phyloP scores from a whole-genome alignment of 139 green algal genomes.

The Coccomyxa sp. region DNA sequence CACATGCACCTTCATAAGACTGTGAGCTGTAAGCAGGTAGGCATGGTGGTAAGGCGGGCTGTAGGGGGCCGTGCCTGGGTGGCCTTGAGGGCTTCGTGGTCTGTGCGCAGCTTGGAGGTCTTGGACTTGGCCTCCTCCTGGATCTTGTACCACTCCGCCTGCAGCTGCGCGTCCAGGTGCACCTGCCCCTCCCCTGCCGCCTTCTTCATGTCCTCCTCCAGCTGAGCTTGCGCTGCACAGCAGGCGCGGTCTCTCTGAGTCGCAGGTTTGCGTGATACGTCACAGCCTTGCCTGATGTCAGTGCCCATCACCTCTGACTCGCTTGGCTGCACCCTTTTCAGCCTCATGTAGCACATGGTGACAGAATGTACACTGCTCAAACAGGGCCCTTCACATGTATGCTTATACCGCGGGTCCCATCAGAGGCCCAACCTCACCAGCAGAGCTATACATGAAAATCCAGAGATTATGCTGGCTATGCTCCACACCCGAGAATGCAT shows the following conservation, averaged over 20 bases:
- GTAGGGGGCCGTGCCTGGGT: background rate
- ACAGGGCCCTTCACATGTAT: background rate
- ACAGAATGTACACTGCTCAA: background rate
- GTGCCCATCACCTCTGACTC: too few relatives aligned
- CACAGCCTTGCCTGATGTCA: too few relatives aligned
- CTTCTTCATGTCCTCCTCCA: constrained; percentile 17
- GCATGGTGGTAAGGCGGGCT: too few relatives aligned
- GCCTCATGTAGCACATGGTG: background rate
- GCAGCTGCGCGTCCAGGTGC: constrained; percentile 25
- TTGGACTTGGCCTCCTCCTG: constrained; percentile 42
- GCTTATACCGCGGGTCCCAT: background rate
- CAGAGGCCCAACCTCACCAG: too few relatives aligned
- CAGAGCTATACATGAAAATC: too few relatives aligned
- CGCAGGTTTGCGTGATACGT: too few relatives aligned
- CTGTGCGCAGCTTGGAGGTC: constrained; percentile 31
- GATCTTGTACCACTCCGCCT: constrained; percentile 43
- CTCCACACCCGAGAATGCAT: too few relatives aligned
- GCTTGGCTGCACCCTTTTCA: too few relatives aligned
- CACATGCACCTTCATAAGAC: background rate
- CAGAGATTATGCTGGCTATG: too few relatives aligned
- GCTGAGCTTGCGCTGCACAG: constrained; percentile 10
- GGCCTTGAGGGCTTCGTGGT: constrained; percentile 30
- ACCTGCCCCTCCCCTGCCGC: constrained; percentile 11
- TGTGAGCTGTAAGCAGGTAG: too few relatives aligned
- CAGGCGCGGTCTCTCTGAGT: too few relatives aligned